phyloP scores from a whole-genome alignment of 2,329 filamentous ascomycete genomes.

The Neonectria faginata region DNA sequence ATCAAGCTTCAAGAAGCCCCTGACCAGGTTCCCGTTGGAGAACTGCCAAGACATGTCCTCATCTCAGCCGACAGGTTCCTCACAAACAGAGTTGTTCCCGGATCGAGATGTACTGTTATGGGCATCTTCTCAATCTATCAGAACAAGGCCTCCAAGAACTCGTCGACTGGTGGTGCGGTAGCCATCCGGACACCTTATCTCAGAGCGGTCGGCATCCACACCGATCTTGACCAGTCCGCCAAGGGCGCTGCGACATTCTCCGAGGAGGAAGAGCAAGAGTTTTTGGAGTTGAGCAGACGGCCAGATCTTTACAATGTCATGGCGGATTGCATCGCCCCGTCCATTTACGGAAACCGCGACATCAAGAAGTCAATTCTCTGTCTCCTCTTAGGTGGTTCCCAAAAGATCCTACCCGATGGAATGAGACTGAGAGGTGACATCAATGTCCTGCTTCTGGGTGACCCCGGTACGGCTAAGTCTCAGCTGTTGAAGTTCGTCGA shows the following conservation, averaged over 20 bases:
- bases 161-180: slow-evolving; percentile 80
- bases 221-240: slow-evolving; percentile 87
- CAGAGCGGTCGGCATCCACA: slow-evolving; percentile 90
- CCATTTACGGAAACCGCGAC: slow-evolving; percentile 94
- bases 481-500: slow-evolving; percentile 98
- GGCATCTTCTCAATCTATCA: slow-evolving; percentile 99
- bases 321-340: slow-evolving; percentile 92
- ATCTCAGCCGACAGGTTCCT: slow-evolving; percentile 97
- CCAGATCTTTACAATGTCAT: slow-evolving; percentile 94
- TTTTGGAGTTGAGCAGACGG: slow-evolving; percentile 87
- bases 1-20: slow-evolving; percentile 98
- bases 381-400: slow-evolving; percentile 91
- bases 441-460: slow-evolving; percentile 95
- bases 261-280: slow-evolving; percentile 97
- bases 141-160: slow-evolving; percentile 85
- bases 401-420: slow-evolving; percentile 96
- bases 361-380: slow-evolving; percentile 99
- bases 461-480: slow-evolving; percentile 97
- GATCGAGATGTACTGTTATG: slow-evolving; percentile 93
- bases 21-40: slow-evolving; percentile 96
- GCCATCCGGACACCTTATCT: slow-evolving; percentile 97
- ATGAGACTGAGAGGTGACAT: slow-evolving; percentile 99
- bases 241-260: slow-evolving; percentile 88
- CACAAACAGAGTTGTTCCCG: slow-evolving; percentile 94
- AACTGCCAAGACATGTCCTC: slow-evolving; percentile 92